Evolutionary conservation across 1,284 basidiomycete species (phyloP), one percentile per base, ranked within the genome.

Genomic region (Ustilago loliicola): DNA sequence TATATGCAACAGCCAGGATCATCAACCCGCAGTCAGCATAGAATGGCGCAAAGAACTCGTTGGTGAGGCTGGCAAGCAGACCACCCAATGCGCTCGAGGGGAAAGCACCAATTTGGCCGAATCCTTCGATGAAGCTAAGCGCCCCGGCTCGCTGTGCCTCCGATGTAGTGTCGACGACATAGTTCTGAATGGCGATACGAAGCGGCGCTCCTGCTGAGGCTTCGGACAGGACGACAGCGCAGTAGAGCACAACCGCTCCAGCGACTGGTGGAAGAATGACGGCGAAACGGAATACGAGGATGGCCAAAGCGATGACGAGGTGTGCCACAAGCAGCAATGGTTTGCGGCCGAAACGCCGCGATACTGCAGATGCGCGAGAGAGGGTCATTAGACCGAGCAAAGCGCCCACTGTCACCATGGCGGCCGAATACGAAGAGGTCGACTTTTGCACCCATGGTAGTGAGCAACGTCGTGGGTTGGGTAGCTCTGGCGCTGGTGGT

Each of bases 51-150:
- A 81, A 82, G 60, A 83, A 83, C 40, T 77, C 56, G 54, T 77
- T 74, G 32, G 81, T 79, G n/a, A 77, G 51, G 36, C 79, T 74
- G 38, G 82, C 81, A 3, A 83, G 69, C 47, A 76, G 56, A 5
- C 82, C 82, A 8, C 82, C 82, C 34, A 83, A 60, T 2, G 82
- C 79, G 32, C 72, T 77, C 34, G 73, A 73, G 1, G 82, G 82
- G 42, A 83, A 83, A 7, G 79, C 80, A 47, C 82, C 82, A 27
- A 83, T 66, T 63, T 83, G 82, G 29, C 81, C 80, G 27, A 83
- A 79, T 11, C 82, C 82, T 51, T 83, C 82, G 70, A 82, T 79
- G 70, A 83, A 83, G 72, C 79, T 76, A 23, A 83, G 74, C 2
- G 78, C 78, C 3, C 75, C 75, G 1, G 80, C 80, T 27, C 81